phyloP scores from a whole-genome alignment of 1,284 basidiomycete genomes.

The Papiliotrema terrestris region DNA sequence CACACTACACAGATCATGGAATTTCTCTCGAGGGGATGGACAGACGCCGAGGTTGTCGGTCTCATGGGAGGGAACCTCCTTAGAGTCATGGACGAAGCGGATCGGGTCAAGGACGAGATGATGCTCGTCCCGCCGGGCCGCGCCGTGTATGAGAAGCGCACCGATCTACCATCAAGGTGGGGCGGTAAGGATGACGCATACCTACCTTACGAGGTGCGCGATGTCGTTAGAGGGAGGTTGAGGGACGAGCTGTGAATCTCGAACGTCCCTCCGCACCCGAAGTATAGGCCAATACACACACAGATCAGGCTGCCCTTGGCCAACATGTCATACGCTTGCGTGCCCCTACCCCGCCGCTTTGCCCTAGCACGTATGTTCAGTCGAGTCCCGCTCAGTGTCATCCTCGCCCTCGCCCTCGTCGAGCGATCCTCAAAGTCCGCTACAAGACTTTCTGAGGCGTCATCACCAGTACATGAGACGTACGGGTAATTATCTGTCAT shows the following conservation, averaged over 20 bases:
- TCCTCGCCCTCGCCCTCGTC: too few relatives aligned
- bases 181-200: slow-evolving; percentile 12
- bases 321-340: too few relatives aligned
- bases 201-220: slow-evolving; percentile 10
- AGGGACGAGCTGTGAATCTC: slow-evolving; percentile 14
- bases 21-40: slow-evolving; percentile 73
- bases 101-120: slow-evolving; percentile 59
- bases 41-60: slow-evolving; percentile 67
- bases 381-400: too few relatives aligned
- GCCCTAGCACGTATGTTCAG: too few relatives aligned
- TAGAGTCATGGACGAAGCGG: slow-evolving; percentile 67
- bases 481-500: too few relatives aligned
- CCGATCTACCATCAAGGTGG: slow-evolving; percentile 36
- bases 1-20: slow-evolving; percentile 51
- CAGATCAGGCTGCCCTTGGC: too few relatives aligned
- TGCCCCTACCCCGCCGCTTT: too few relatives aligned
- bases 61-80: slow-evolving; percentile 73
- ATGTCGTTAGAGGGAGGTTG: neutral
- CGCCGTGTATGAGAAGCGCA: slow-evolving; percentile 37
- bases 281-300: too few relatives aligned
- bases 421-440: too few relatives aligned
- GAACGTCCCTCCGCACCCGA: too few relatives aligned
- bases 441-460: too few relatives aligned
- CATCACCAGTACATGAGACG: too few relatives aligned
- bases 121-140: slow-evolving; percentile 35